Conservation (phyloP, 257 asterid species). For the Parsonsia alboflavescens region DNA sequence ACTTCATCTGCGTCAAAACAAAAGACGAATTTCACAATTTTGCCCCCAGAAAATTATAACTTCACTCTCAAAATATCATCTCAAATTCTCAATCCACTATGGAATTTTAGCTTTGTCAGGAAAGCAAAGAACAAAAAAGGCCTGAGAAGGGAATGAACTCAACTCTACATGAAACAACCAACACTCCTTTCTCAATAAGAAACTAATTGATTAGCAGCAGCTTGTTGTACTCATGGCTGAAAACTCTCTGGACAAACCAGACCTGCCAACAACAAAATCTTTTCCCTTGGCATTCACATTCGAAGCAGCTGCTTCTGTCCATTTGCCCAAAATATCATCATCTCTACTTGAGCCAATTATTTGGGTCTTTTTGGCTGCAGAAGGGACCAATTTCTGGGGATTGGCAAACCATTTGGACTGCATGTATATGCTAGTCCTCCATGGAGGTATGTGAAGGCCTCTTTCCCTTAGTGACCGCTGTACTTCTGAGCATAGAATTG, state of each 20-base stretch:
- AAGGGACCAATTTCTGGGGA: background rate
- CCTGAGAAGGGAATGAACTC: too few relatives aligned
- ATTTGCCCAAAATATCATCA: background rate
- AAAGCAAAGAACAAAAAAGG: too few relatives aligned
- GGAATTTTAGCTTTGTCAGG: too few relatives aligned
- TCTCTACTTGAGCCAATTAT: background rate
- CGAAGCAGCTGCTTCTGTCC: background rate
- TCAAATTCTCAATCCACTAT: too few relatives aligned
- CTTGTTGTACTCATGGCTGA: slow-evolving; percentile 4
- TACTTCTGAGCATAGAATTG: slow-evolving; percentile 26
- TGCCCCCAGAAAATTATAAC: too few relatives aligned
- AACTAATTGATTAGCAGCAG: background rate
- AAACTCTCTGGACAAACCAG: slow-evolving; percentile 9
- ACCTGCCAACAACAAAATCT: background rate
- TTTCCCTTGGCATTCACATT: background rate
- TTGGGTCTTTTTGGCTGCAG: background rate
- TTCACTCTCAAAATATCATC: too few relatives aligned
- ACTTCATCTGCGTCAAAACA: too few relatives aligned
- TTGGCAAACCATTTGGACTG: slow-evolving; percentile 26
- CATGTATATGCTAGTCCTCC: slow-evolving; percentile 25
- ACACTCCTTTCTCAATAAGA: background rate
- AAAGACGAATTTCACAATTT: too few relatives aligned
- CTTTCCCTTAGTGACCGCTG: slow-evolving; percentile 17
- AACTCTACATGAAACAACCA: too few relatives aligned
- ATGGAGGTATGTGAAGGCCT: slow-evolving; percentile 27